Base-by-base conservation (phyloP, 805 yeast species). In the Hermanozyma aechmeae region DNA sequence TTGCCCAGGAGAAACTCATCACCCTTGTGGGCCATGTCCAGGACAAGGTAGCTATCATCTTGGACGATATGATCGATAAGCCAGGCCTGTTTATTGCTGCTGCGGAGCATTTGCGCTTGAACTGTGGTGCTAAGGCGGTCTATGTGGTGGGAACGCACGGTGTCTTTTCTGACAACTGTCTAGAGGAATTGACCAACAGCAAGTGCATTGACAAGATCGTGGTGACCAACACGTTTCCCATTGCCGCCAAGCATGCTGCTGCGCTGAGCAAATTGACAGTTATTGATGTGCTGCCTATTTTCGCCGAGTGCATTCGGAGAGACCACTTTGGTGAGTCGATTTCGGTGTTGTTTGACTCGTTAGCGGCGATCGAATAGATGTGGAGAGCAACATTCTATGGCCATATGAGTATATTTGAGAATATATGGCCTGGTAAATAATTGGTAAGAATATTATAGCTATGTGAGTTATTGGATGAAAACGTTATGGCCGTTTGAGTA, bases 271-370 rank as follows among this genome's bases (percentile, higher is more conserved):
- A 92, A 56, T 67, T 92, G 45, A 76, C 76, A 11, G 80, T 85
- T 28, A 86, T 92, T 46, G 98, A 92, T 50, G 93, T 92, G 28
- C 81, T 96, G 37, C 81, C 95, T 13, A 86, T 92, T 30, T 82
- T 92, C 50, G 97, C 97, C 20, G 99, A 92, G 65, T 92, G 97
- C 58, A 89, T 92, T 37, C 79, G 99, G 63, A 81, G 99, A 65
- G 96, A 92, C 53, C 99, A 92, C 56, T 87, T 89, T 47, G 99
- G 98, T 54, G 97, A 89, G 64, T 80, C 93, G 45, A 87, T 89
- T 38, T 83, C 95, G 23, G 95, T 87, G 13, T 63, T 87, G 45
- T 87, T 89, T 53, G 95, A 87, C 56, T 85, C 93, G 28, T 68
- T 86, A 40, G 81, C 87, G 27, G 72, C 73, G 24, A 51, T 60